These are phyloP conservation scores for Paraconiothyrium sp. DNA, from an alignment of 2,329 filamentous ascomycete genomes.

Conservation along the genomic window DNA sequence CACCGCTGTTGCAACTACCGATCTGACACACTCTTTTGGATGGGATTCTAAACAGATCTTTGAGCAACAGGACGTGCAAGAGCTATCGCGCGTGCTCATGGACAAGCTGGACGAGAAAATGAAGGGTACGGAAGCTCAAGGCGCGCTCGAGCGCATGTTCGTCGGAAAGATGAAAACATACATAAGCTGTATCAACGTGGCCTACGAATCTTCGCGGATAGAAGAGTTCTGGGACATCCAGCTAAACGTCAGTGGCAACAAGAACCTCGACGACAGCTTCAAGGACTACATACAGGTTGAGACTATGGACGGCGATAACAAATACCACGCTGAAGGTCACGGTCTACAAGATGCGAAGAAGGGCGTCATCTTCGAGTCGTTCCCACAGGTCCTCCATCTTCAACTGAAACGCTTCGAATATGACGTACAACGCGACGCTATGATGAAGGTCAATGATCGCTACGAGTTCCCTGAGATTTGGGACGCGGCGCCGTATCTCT, in stretches of 20 bases:
- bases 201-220: constrained; percentile 93
- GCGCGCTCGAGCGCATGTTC: constrained; percentile 88
- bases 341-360: constrained; percentile 97
- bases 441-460: constrained; percentile 98
- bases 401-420: constrained; percentile 99
- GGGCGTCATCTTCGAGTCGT: constrained; percentile 95
- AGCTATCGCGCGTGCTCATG: constrained; percentile 95
- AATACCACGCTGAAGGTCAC: constrained; percentile 92
- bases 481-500: constrained; percentile 86
- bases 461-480: constrained; percentile 89
- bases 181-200: constrained; percentile 97
- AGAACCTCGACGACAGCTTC: constrained; percentile 92
- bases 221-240: constrained; percentile 99
- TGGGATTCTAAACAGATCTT: constrained; percentile 99
- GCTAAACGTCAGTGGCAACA: constrained; percentile 94
- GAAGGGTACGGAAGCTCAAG: constrained; percentile 94
- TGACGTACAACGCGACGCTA: constrained; percentile 92
- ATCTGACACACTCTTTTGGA: constrained; percentile 95
- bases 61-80: constrained; percentile 98
- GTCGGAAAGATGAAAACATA: constrained; percentile 99
- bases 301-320: constrained; percentile 97
- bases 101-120: constrained; percentile 96
- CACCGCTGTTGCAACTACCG: constrained; percentile 84
- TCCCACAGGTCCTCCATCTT: constrained; percentile 91
- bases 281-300: constrained; percentile 96